A percentile compares a stretch with the other conserved stretches of the same genome.
Evolutionary conservation across 169 alveolate species (phyloP).

Genomic region (Eimeria sp.): DNA sequence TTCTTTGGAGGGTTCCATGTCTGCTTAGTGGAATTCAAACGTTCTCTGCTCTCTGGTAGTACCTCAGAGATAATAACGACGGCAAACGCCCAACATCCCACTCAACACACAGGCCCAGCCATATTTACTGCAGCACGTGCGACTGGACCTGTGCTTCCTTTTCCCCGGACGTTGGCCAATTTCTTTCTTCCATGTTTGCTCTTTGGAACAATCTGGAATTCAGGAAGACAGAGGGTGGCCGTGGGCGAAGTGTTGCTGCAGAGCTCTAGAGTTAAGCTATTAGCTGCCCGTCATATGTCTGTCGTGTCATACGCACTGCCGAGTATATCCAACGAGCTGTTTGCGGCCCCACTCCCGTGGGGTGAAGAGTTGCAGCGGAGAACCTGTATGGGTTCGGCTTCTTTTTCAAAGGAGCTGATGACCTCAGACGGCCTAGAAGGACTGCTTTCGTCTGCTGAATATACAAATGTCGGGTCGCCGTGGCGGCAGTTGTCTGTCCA

Average conservation of each 20-base stretch:
- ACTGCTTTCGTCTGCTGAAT: slow-evolving; percentile 7
- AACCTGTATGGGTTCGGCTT: not conserved
- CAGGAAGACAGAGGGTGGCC: not conserved
- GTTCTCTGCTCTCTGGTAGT: not conserved
- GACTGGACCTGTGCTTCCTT: not conserved
- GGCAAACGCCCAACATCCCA: not conserved
- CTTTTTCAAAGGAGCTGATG: not conserved
- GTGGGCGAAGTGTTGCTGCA: not conserved
- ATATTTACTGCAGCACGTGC: no score
- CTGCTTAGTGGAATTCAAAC: not conserved
- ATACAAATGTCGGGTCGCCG: not conserved
- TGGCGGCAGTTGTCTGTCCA: not conserved
- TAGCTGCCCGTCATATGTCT: not conserved
- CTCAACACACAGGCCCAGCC: not conserved
- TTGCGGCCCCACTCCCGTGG: not conserved
- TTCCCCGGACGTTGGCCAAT: not conserved
- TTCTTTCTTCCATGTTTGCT: not conserved
- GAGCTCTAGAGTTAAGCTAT: not conserved
- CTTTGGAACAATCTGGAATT: not conserved
- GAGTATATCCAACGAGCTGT: not conserved
- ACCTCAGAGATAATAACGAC: not conserved
- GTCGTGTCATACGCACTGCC: not conserved
- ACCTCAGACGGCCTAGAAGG: not conserved
- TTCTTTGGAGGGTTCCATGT: not conserved
- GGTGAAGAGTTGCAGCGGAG: not conserved